Percentiles rank a stretch among this genome's conserved stretches.
Conservation (phyloP, 352 stramenopile genomes). For the Blastocystis sp. region DNA sequence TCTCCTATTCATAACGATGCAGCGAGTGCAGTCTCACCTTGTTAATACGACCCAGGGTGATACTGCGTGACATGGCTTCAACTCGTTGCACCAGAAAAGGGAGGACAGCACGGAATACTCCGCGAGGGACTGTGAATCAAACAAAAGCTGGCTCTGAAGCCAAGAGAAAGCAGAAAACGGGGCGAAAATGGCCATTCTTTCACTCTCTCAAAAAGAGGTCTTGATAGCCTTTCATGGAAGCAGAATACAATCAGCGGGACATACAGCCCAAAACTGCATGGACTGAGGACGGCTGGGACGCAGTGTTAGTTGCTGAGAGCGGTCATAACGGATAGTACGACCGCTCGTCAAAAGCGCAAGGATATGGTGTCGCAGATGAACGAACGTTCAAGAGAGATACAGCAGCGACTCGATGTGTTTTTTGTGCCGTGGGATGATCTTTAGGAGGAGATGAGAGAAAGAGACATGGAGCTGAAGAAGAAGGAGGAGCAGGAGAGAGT, state of each 20-base stretch:
- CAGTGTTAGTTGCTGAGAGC: neutral
- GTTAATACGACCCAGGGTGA: slow-evolving; percentile 59
- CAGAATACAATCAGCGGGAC: slow-evolving; percentile 13
- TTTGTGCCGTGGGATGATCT: neutral
- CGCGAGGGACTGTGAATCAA: neutral
- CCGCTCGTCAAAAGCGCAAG: slow-evolving; percentile 5
- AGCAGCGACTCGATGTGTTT: slow-evolving; percentile 32
- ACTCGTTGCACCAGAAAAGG: neutral
- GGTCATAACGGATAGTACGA: slow-evolving; percentile 4
- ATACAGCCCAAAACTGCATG: slow-evolving; percentile 21
- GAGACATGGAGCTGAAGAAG: slow-evolving; percentile 14
- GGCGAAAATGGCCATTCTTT: neutral
- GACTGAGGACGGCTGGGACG: slow-evolving; percentile 50
- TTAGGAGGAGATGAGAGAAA: slow-evolving; percentile 29
- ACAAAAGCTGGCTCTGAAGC: neutral
- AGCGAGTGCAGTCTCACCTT: neutral
- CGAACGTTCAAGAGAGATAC: slow-evolving; percentile 16
- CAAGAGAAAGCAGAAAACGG: neutral
- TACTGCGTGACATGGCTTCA: slow-evolving; percentile 11
- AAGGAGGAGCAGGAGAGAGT: slow-evolving; percentile 17
- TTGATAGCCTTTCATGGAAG: neutral
- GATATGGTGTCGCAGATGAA: slow-evolving; percentile 42
- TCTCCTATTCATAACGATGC: slow-evolving; percentile 7
- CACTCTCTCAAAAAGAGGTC: neutral
- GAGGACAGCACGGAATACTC: neutral